Evolutionary conservation across 225 moss, liverwort and hornwort species (phyloP).

Genomic region (Sphagnum tenellum): DNA sequence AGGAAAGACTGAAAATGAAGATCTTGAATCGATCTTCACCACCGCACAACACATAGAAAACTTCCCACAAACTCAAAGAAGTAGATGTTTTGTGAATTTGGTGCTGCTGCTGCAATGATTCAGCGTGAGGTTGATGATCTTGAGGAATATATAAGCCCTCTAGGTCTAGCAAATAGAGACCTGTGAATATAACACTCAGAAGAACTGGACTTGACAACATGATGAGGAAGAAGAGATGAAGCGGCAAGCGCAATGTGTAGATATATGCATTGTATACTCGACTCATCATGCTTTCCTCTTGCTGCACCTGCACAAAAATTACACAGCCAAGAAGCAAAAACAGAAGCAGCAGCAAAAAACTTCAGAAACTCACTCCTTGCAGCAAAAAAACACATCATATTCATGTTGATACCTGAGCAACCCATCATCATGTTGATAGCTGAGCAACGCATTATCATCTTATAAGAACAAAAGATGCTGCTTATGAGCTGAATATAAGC

Average conservation of each 20-base stretch:
- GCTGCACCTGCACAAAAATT: slow-evolving; percentile 30
- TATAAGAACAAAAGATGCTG: neutral
- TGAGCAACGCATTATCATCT: too few species aligned
- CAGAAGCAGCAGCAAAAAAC: neutral
- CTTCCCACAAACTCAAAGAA: slow-evolving; percentile 5
- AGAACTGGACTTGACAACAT: slow-evolving; percentile 48
- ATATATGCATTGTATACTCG: slow-evolving; percentile 57
- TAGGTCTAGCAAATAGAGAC: slow-evolving; percentile 50
- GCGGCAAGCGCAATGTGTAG: slow-evolving; percentile 50
- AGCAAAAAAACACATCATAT: neutral
- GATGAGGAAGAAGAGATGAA: slow-evolving; percentile 51
- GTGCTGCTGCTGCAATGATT: neutral
- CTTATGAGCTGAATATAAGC: too few species aligned
- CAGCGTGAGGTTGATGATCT: slow-evolving; percentile 14
- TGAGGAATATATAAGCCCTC: slow-evolving; percentile 43
- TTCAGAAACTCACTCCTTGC: neutral
- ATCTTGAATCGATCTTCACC: slow-evolving; percentile 45
- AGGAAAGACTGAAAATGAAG: slow-evolving; percentile 58
- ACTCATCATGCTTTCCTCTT: slow-evolving; percentile 15
- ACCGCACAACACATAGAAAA: slow-evolving; percentile 19
- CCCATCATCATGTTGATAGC: too few species aligned
- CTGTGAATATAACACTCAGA: slow-evolving; percentile 53
- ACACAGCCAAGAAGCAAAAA: neutral
- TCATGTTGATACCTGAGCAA: too few species aligned
- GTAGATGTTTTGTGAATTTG: too few species aligned